Evolutionary conservation across 2,329 filamentous ascomycete genomes (phyloP).

Genomic region (Blumeria graminis): DNA sequence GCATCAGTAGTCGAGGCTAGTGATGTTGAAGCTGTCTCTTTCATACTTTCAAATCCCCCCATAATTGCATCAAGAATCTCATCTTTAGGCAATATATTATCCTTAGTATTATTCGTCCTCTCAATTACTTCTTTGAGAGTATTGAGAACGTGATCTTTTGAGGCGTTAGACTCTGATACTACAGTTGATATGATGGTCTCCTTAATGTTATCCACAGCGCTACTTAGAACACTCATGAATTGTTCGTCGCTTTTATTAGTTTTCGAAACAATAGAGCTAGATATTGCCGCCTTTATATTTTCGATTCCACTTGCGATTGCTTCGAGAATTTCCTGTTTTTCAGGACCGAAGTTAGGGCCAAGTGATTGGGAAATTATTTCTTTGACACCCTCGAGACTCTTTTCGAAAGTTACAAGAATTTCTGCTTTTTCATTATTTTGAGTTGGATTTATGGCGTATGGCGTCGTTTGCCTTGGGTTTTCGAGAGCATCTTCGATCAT

Average conservation of each 20-base stretch:
- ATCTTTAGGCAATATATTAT: constrained; percentile 60
- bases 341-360: not conserved
- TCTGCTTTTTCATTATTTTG: constrained; percentile 18
- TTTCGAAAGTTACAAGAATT: not conserved
- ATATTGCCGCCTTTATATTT: constrained; percentile 16
- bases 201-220: not conserved
- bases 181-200: not conserved
- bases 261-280: not conserved
- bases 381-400: not conserved
- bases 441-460: constrained; percentile 11
- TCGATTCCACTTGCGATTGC: constrained; percentile 34
- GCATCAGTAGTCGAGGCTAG: constrained; percentile 18
- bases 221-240: not conserved
- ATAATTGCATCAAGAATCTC: constrained; percentile 73
- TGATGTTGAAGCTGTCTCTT: constrained; percentile 31
- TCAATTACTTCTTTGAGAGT: not conserved
- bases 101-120: constrained; percentile 42
- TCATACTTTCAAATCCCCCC: constrained; percentile 55
- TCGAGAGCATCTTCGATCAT: constrained; percentile 32
- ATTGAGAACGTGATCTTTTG: not conserved
- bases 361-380: not conserved
- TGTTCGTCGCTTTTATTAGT: not conserved
- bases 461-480: constrained; percentile 18
- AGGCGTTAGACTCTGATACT: not conserved
- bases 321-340: constrained; percentile 25